Base-by-base conservation (phyloP, 371 early-diverging fungal genomes). In the Paraphysoderma sedebokerense region DNA sequence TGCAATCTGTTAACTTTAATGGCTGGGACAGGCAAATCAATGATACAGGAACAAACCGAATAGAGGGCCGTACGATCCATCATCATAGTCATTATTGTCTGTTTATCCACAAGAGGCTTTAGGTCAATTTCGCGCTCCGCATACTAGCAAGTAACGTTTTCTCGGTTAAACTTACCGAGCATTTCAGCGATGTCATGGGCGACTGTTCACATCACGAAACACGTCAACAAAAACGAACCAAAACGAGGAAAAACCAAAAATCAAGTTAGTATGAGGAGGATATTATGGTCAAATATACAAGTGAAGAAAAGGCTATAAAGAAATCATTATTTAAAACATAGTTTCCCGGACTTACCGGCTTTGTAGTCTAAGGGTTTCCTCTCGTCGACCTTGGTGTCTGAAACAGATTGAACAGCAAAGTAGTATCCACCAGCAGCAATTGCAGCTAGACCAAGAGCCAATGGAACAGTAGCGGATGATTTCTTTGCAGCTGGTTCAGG, bases 31-130 rank as follows among this genome's bases (percentile, higher is more conserved):
- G n/a, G n/a, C n/a, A n/a, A n/a, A n/a, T n/a, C n/a, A n/a, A n/a
- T n/a, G n/a, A n/a, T n/a, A n/a, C n/a, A n/a, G n/a, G n/a, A n/a
- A n/a, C n/a, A n/a, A n/a, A n/a, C n/a, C n/a, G n/a, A n/a, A 68
- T 19, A 95, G 74, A 9, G 91, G 92, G 5, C 85, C 91, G 58
- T 77, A 75, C 19, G 81, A 81, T 44, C 92, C 92, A 57, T 95
- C 92, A 61, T 95, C 95, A 50, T 84, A 87, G 63, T 57, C 42
- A 22, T 5, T 15, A 19, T 22, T 17, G 34, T n/a, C n/a, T n/a
- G n/a, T n/a, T n/a, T n/a, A n/a, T n/a, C n/a, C n/a, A n/a, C n/a
- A n/a, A n/a, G n/a, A n/a, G n/a, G n/a, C n/a, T n/a, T n/a, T n/a
- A n/a, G n/a, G n/a, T n/a, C n/a, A n/a, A n/a, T n/a, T 34, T 34